A percentile compares a stretch with the other conserved stretches of the same genome.
Conservation (phyloP, 345 rosid species). For the Arabis hirsuta region DNA sequence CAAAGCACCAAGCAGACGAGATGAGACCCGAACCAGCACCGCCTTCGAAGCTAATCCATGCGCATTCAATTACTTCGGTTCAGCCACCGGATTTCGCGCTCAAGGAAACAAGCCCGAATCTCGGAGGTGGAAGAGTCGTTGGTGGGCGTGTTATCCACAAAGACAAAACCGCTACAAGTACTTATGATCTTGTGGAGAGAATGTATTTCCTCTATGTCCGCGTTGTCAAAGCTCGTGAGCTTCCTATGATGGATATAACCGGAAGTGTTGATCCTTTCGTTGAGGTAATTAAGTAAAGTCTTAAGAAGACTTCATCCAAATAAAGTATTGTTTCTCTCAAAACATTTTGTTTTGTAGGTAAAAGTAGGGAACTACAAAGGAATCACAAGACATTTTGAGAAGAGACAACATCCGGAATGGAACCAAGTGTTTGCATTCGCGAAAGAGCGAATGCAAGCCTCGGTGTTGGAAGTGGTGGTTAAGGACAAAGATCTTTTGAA, state of each 20-base stretch:
- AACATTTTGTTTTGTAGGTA: constrained; percentile 47
- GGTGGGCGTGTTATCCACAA: constrained; percentile 84
- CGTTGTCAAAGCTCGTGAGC: constrained; percentile 95
- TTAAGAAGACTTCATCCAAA: background rate
- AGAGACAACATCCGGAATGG: constrained; percentile 91
- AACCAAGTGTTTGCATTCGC: constrained; percentile 97
- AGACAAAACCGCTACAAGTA: constrained; percentile 75
- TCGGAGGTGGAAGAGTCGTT: constrained; percentile 89
- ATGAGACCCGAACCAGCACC: constrained; percentile 63
- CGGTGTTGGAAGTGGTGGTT: constrained; percentile 76
- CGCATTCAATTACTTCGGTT: constrained; percentile 65
- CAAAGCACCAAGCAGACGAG: constrained; percentile 64
- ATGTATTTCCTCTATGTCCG: constrained; percentile 94
- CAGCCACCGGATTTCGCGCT: constrained; percentile 83
- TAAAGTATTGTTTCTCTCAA: background rate
- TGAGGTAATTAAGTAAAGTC: constrained; percentile 52
- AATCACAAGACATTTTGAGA: constrained; percentile 87
- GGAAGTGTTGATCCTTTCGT: constrained; percentile 96
- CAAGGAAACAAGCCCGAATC: constrained; percentile 92
- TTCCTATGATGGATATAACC: constrained; percentile 85
- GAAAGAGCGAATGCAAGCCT: constrained; percentile 91
- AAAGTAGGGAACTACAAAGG: constrained; percentile 92
- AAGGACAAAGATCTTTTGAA: constrained; percentile 88
- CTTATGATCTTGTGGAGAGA: constrained; percentile 97
- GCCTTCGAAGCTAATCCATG: constrained; percentile 73